Percentiles rank a stretch among this genome's conserved stretches.
These are phyloP conservation scores for Monotropa hypopitys DNA, from an alignment of 179 eudicot species.

Conservation along the genomic window DNA sequence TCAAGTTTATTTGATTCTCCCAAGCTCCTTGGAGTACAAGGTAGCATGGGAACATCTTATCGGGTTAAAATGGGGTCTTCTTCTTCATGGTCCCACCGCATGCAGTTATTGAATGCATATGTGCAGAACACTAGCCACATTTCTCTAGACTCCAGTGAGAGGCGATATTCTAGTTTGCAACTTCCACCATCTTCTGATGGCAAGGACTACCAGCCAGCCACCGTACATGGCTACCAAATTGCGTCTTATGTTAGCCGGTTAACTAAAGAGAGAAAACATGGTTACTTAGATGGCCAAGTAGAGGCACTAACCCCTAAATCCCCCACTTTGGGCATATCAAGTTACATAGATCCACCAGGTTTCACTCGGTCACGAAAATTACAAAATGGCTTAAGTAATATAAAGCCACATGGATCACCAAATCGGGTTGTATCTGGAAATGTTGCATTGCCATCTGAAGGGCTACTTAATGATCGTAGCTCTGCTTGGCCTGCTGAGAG, in stretches of 20 bases:
- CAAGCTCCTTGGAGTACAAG: constrained; percentile 14
- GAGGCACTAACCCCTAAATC: constrained; percentile 34
- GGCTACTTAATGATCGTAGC: constrained; percentile 23
- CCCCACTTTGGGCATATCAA: constrained; percentile 33
- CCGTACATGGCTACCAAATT: constrained; percentile 65
- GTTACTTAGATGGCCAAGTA: constrained; percentile 29
- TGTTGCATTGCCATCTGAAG: constrained; percentile 41
- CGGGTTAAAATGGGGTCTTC: constrained; percentile 25
- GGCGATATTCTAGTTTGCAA: constrained; percentile 65
- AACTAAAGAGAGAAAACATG: constrained; percentile 34
- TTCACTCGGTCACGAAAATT: constrained; percentile 34
- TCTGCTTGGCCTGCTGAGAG: constrained; percentile 31
- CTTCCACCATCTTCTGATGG: constrained; percentile 49
- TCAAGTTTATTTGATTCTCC: constrained; percentile 19
- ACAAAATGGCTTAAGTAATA: constrained; percentile 26
- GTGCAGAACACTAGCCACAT: constrained; percentile 26
- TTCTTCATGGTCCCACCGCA: constrained; percentile 38
- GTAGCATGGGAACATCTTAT: constrained; percentile 16
- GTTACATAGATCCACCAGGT: constrained; percentile 33
- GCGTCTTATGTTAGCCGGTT: constrained; percentile 38
- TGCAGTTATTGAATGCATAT: constrained; percentile 38
- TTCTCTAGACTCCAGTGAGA: constrained; percentile 42
- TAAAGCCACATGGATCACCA: constrained; percentile 48
- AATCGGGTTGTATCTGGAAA: constrained; percentile 49
- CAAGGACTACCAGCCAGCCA: constrained; percentile 59